Conservation (phyloP, 2,329 filamentous ascomycete species). For the Penicillium sp. region DNA sequence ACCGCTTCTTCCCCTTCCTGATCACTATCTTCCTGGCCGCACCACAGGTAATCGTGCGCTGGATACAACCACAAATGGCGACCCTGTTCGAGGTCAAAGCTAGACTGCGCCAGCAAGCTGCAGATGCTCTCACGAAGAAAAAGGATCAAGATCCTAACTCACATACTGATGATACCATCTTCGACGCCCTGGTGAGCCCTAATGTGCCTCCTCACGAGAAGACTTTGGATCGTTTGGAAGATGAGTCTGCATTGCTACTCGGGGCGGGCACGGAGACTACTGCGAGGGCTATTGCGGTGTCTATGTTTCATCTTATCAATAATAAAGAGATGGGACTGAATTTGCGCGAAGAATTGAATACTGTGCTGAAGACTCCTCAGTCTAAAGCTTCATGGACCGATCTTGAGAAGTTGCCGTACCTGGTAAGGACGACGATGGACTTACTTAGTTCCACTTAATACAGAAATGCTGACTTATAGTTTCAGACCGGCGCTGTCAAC, state of each 20-base stretch:
- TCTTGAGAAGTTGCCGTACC: conserved; percentile 48
- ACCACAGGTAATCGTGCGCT: conserved; percentile 31
- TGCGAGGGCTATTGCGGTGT: conserved; percentile 37
- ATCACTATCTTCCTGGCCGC: conserved; percentile 33
- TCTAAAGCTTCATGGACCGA: conserved; percentile 36
- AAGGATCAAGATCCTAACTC: conserved; percentile 5
- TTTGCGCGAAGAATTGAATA: conserved; percentile 39
- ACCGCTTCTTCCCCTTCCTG: conserved; percentile 40
- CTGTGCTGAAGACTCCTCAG: conserved; percentile 32
- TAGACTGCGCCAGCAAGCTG: conserved; percentile 29
- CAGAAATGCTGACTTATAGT: background rate
- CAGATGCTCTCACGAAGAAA: conserved; percentile 17
- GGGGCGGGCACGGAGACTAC: conserved; percentile 47
- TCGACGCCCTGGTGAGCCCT: conserved; percentile 43
- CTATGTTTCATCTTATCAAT: conserved; percentile 40
- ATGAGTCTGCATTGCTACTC: conserved; percentile 41
- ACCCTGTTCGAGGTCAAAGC: conserved; percentile 29
- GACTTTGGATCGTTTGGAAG: conserved; percentile 37
- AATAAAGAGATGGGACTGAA: conserved; percentile 27
- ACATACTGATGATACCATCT: conserved; percentile 27
- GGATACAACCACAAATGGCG: conserved; percentile 29
- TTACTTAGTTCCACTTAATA: background rate
- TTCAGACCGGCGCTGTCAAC: conserved; percentile 32
- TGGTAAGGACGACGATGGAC: conserved; percentile 32
- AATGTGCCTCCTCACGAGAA: conserved; percentile 47